Conservation (phyloP, 768 basidiomycete genomes). For the Amanita muscaria region DNA sequence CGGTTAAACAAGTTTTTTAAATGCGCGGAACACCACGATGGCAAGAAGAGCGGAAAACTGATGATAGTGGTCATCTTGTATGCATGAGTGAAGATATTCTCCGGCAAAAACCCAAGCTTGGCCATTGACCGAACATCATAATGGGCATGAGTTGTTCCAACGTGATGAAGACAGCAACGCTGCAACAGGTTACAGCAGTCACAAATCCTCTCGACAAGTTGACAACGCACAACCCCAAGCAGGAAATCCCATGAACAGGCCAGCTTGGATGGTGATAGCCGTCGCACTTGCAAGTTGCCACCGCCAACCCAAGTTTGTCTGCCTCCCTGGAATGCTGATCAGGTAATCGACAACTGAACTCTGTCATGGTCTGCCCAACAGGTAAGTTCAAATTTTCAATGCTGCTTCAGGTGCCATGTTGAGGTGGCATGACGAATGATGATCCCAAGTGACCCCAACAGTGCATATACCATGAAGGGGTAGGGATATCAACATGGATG, state of each 20-base stretch:
- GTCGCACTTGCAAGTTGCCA: no score
- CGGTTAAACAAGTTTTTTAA: conserved; percentile 51
- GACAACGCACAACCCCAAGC: conserved; percentile 88
- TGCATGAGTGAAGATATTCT: conserved; percentile 43
- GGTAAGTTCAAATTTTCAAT: conserved; percentile 74
- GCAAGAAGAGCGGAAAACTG: conserved; percentile 62
- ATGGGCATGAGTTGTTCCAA: conserved; percentile 44
- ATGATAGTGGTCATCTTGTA: conserved; percentile 66
- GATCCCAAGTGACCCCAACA: no score
- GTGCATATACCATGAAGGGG: conserved; percentile 83
- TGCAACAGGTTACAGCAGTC: no score
- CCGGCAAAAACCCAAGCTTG: conserved; percentile 69
- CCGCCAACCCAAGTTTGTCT: conserved; percentile 50
- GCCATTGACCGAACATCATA: conserved; percentile 82
- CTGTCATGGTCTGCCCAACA: conserved; percentile 78
- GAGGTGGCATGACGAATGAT: conserved; percentile 68
- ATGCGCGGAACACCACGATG: conserved; percentile 51
- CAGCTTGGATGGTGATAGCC: conserved; percentile 86
- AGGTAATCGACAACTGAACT: conserved; percentile 42
- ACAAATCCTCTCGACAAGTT: conserved; percentile 85
- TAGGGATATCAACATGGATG: conserved; percentile 80
- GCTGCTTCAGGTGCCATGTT: conserved; percentile 88
- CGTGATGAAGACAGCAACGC: conserved; percentile 76
- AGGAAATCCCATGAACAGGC: conserved; percentile 84
- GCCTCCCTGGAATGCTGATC: conserved; percentile 34